Base-by-base conservation (phyloP, 805 yeast genomes). In the Naumovozyma baii region DNA sequence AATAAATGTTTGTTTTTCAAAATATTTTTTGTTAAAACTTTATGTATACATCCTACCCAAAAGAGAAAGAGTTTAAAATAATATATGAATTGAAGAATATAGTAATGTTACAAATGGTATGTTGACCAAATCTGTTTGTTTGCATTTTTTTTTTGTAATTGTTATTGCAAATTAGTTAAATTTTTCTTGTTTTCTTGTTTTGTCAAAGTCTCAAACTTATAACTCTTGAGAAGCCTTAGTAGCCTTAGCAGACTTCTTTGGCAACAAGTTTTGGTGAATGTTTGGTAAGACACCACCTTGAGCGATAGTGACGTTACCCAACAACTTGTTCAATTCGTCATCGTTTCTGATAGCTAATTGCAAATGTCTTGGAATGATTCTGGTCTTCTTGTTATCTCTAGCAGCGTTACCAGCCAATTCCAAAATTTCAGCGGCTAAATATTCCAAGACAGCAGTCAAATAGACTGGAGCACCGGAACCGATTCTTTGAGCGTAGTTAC, bases 391-490 rank as follows among this genome's bases (percentile, higher is more conserved):
- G 88, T 85, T 87, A 71, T 90, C 96, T 76, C 95, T 84, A 48
- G 97, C 96, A 57, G 96, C 97, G 73, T 86, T 86, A 76, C 96
- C 96, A 49, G 96, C 96, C 69, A 86, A 81, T 74, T 90, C 97
- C 61, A 90, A 80, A 53, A 90, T 86, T 79, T 90, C 97, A 55
- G 96, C 96, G 64, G 96, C 88, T 66, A 90, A 78, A 68, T 90
- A 90, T 72, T 90, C 97, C 60, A 90, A 76, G 43, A 90, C 96
- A 42, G 97, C 94, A 54, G 97, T 88, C 64, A 90, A 76, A 73
- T 88, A 90, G 50, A 90, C 90, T 72, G 97, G 96, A 61, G 97
- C 96, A 80, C 95, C 96, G 55, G 96, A 87, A 78, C 97, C 96
- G 59, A 90, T 82, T 75, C 97, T 82, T 74, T 88, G 94, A 63